Base-by-base conservation (phyloP, 2,329 filamentous ascomycete genomes). In the Alternaria conjuncta region DNA sequence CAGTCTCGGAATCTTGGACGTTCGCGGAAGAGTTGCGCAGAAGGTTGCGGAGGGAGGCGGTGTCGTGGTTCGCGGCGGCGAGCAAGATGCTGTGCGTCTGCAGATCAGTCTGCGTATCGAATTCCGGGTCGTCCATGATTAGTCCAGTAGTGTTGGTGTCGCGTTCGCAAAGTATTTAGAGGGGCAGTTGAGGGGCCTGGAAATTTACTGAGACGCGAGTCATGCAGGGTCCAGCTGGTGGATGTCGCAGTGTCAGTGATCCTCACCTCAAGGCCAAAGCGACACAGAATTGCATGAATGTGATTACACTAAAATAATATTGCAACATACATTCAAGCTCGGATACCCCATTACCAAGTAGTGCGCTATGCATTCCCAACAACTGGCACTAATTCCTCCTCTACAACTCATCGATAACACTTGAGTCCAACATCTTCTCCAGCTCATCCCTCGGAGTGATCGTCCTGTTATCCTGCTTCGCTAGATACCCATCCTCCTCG, bases 1-100 rank as follows among this genome's bases (percentile, higher is more conserved):
- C 92, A 1, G 94, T 97, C 64, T 90, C 89, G 6, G 91, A 87
- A 75, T 98, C 95, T 79, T 95, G 93, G 5, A 91, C 89, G 78
- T 91, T 94, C 30, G 84, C 92, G 82, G 82, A 90, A 53, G 84
- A 82, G 56, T 82, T 85, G 72, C 87, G 85, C 65, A 96, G 87
- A 8, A 97, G 86, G 60, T 86, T 86, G 77, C 90, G 90, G 45
- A 97, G 86, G 54, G 86, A 85, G 36, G 86, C 79, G 64, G 90
- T 81, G 78, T 97, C 86, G 79, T 92, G 90, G 69, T 90, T 85
- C 6, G 89, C 85, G 36, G 90, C 86, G 21, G 89, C 88, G 51
- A 90, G 86, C 57, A 92, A 86, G 68, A 92, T 86, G 65, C 87
- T 84, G 79, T 90, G 88, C 18, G 79, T 80, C 58, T 76, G 76